These are phyloP conservation scores for Gossypium herbaceum DNA, from an alignment of 345 rosid species.

Conservation along the genomic window DNA sequence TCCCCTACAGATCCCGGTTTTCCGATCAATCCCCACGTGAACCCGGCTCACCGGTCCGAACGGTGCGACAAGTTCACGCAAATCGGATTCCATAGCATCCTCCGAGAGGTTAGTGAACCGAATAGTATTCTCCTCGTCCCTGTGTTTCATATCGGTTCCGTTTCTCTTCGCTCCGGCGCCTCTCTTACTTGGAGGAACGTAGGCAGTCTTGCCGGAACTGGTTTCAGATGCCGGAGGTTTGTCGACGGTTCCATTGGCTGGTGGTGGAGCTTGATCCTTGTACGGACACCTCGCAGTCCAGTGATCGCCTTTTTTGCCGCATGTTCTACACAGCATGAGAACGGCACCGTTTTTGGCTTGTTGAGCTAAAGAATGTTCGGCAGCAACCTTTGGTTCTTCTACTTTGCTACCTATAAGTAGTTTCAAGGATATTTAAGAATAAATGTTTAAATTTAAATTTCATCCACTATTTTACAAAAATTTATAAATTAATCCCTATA, in stretches of 20 bases:
- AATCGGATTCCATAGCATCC: conserved; percentile 78
- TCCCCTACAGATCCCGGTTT: conserved; percentile 80
- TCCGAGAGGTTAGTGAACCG: conserved; percentile 80
- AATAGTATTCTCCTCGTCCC: conserved; percentile 88
- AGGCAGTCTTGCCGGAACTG: conserved; percentile 47
- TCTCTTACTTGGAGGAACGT: conserved; percentile 77
- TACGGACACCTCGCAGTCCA: conserved; percentile 89
- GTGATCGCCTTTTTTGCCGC: conserved; percentile 90
- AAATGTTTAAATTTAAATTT: no score
- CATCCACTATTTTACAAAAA: no score
- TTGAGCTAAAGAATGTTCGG: conserved; percentile 51
- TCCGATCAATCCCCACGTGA: conserved; percentile 83
- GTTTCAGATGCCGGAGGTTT: conserved; percentile 54
- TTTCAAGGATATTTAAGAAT: no score
- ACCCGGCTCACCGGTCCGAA: conserved; percentile 80
- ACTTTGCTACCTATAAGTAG: conserved; percentile 50
- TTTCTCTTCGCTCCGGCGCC: conserved; percentile 54
- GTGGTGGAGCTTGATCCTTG: conserved; percentile 72
- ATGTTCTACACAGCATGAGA: conserved; percentile 82
- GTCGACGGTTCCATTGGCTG: conserved; percentile 44
- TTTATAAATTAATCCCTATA: no score
- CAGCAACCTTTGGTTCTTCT: conserved; percentile 56
- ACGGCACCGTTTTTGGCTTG: conserved; percentile 67
- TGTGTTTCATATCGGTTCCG: conserved; percentile 82
- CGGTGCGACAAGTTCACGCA: conserved; percentile 75